Conservation (phyloP, 805 yeast genomes). For the Grigorovia humatica region DNA sequence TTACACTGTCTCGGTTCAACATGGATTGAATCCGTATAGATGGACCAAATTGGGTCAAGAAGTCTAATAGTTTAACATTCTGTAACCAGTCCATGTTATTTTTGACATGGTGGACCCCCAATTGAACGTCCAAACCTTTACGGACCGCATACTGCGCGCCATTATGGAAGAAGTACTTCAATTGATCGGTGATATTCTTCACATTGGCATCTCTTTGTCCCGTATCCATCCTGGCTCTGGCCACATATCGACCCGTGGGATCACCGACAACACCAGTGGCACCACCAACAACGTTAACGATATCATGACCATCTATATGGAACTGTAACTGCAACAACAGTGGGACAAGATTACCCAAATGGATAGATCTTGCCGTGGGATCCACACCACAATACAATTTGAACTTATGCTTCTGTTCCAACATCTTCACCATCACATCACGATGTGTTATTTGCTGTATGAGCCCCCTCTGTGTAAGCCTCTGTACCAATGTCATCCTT, state of each 20-base stretch:
- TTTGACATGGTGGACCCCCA: conserved; percentile 35
- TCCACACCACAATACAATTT: conserved; percentile 91
- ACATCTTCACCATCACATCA: conserved; percentile 8
- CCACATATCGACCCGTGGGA: conserved; percentile 84
- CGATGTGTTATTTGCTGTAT: conserved; percentile 26
- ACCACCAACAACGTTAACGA: conserved; percentile 82
- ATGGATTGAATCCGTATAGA: conserved; percentile 75
- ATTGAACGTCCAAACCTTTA: conserved; percentile 29
- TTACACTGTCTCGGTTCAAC: conserved; percentile 83
- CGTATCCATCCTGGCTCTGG: conserved; percentile 51
- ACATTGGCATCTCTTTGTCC: conserved; percentile 48
- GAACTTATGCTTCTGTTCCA: conserved; percentile 26
- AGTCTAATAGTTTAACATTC: conserved; percentile 62
- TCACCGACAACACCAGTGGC: conserved; percentile 95
- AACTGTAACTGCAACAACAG: conserved; percentile 78
- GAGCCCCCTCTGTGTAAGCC: conserved; percentile 14
- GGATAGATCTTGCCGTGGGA: conserved; percentile 84
- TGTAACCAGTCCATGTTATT: conserved; percentile 87
- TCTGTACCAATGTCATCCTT: background rate
- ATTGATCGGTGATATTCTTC: conserved; percentile 47
- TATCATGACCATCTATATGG: conserved; percentile 70
- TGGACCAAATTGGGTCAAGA: conserved; percentile 65
- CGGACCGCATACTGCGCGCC: conserved; percentile 53
- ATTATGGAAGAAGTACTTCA: conserved; percentile 46
- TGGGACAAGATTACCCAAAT: conserved; percentile 85